Evolutionary conservation across 257 asterid species (phyloP).

Genomic region (Plantago ovata): DNA sequence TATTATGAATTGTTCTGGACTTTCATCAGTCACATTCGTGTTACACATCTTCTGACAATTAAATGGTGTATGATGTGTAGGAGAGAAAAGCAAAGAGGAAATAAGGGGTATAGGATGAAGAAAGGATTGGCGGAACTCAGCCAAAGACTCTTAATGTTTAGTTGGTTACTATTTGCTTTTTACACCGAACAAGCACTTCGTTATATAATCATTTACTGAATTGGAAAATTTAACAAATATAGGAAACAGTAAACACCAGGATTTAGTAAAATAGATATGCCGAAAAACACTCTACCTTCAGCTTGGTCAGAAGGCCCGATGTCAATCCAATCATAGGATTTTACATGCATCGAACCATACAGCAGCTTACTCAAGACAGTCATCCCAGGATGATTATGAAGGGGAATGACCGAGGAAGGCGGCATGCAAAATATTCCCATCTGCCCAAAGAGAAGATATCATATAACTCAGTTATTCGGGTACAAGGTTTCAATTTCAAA

Average conservation of each 20-base stretch:
- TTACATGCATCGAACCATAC: slow-evolving; percentile 81
- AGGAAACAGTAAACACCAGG: slow-evolving; percentile 13
- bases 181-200: slow-evolving; percentile 9
- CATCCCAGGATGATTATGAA: slow-evolving; percentile 99
- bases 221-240: neutral
- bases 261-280: slow-evolving; percentile 12
- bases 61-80: neutral
- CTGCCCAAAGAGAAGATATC: slow-evolving; percentile 37
- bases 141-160: slow-evolving; percentile 2
- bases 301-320: slow-evolving; percentile 61
- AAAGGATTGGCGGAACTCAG: too few species aligned
- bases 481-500: slow-evolving; percentile 11
- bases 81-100: neutral
- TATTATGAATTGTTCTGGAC: too few species aligned
- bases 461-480: slow-evolving; percentile 18
- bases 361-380: slow-evolving; percentile 98
- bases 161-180: slow-evolving; percentile 1
- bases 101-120: slow-evolving; percentile 8
- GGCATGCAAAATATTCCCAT: slow-evolving; percentile 99
- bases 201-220: slow-evolving; percentile 4
- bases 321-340: slow-evolving; percentile 87
- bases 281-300: slow-evolving; percentile 52
- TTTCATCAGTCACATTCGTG: neutral
- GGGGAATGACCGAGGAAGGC: slow-evolving; percentile 87
- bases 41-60: neutral